Percentiles rank a stretch among this genome's conserved stretches.
These are phyloP conservation scores for Phytophthora ramorum DNA, from an alignment of 352 stramenopile species.

Conservation along the genomic window DNA sequence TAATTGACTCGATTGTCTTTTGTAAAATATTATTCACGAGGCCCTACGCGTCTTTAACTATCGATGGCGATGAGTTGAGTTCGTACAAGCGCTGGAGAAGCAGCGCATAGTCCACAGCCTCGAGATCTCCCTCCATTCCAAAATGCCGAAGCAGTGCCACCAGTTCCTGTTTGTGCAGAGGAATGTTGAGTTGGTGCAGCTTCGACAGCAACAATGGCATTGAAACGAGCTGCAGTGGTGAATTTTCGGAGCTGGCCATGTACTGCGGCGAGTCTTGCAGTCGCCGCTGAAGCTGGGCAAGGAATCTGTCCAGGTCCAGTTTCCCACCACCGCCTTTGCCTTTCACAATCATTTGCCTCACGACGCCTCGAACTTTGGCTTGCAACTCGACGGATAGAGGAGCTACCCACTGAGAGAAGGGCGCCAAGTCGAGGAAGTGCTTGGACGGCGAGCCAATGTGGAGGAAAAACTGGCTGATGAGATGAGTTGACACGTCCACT, in stretches of 20 bases:
- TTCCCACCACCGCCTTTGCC: conserved; percentile 54
- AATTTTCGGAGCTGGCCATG: conserved; percentile 5
- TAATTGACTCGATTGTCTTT: neutral
- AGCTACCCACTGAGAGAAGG: conserved; percentile 52
- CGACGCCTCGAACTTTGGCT: conserved; percentile 39
- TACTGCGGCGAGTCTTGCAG: conserved; percentile 38
- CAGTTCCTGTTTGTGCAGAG: conserved; percentile 43
- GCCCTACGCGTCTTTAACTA: neutral
- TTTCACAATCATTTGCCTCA: conserved; percentile 51
- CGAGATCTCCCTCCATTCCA: conserved; percentile 50
- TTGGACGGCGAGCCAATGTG: conserved; percentile 51
- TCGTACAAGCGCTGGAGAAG: conserved; percentile 60
- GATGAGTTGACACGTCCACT: conserved; percentile 47
- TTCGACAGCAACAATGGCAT: conserved; percentile 42
- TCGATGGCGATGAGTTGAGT: conserved; percentile 8
- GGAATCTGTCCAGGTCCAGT: conserved; percentile 60
- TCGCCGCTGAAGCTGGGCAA: conserved; percentile 41
- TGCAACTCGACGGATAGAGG: conserved; percentile 44
- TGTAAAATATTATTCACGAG: no score
- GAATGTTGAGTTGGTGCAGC: conserved; percentile 58
- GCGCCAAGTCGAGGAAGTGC: conserved; percentile 50
- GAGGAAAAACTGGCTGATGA: conserved; percentile 63
- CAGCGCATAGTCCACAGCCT: conserved; percentile 46
- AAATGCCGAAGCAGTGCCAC: conserved; percentile 54
- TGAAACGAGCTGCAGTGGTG: conserved; percentile 20